phyloP scores from a whole-genome alignment of 106 monocot species.

The Dendrobium nobile region DNA sequence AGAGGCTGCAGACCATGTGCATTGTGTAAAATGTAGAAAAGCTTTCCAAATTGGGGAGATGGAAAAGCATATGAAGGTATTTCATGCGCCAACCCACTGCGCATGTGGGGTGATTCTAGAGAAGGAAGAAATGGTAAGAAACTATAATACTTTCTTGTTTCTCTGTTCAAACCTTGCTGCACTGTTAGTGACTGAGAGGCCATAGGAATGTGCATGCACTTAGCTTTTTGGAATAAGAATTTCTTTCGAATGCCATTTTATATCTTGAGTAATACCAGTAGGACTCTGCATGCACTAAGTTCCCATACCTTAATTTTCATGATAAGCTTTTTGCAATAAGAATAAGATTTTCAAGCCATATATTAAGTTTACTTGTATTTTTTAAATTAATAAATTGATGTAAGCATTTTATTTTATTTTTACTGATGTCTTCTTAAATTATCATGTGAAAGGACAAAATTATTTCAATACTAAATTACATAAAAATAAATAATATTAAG shows the following conservation, averaged over 20 bases:
- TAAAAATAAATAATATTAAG: background rate
- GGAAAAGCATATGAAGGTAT: constrained; percentile 93
- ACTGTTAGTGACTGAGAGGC: background rate
- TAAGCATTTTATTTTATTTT: background rate
- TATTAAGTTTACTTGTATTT: too few species aligned
- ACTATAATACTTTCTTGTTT: background rate
- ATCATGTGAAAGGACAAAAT: background rate
- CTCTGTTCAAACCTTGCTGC: background rate
- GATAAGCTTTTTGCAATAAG: too few species aligned
- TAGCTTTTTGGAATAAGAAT: too few species aligned
- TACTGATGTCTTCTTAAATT: background rate
- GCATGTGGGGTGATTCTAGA: constrained; percentile 73
- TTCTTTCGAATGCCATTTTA: too few species aligned
- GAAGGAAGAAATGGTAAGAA: constrained; percentile 86
- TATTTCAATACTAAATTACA: background rate
- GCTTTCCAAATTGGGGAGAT: constrained; percentile 59
- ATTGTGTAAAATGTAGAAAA: constrained; percentile 68
- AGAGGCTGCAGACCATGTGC: constrained; percentile 74
- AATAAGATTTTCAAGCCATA: too few species aligned
- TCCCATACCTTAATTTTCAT: too few species aligned
- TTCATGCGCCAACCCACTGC: constrained; percentile 76
- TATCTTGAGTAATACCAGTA: too few species aligned
- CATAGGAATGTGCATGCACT: too few species aligned
- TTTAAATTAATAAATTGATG: too few species aligned
- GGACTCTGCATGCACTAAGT: too few species aligned